Evolutionary conservation across 2,329 filamentous ascomycete species (phyloP), one percentile per base, ranked within the genome.

Genomic region (Berkeleyomyces rouxiae): DNA sequence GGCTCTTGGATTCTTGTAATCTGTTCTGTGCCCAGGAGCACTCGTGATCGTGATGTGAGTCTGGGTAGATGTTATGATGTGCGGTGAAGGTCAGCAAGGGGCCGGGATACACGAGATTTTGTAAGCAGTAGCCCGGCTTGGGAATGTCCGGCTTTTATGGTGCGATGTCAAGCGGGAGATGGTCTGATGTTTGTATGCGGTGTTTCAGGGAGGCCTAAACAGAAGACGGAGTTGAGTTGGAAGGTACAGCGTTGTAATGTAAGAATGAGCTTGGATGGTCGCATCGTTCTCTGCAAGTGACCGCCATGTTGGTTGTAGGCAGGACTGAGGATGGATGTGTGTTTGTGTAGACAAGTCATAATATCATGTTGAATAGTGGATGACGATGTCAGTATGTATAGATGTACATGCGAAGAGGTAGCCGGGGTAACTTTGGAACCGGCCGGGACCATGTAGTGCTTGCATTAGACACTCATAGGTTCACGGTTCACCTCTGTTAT

Each of bases 1-100:
- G 37, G 61, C 49, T 6, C 43, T 62, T 47, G n/a, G 13, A 31
- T 62, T 62, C 37, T 40, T 62, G 43, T 62, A 61, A 44, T 16
- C n/a, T 33, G 16, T 58, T n/a, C 43, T 46, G 11, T 23, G 23
- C 23, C 23, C 23, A 23, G 23, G 23, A 23, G 23, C 23, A 23
- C 23, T 23, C 23, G 23, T 23, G 23, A 23, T 23, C 1, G 23
- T 23, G 2, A 23, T 2, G 51, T 16, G 33, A 13, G 10, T 55
- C 51, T 31, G 16, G n/a, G 10, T 37, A 4, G 33, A n/a, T 13
- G 33, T 37, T n/a, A n/a, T 55, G 51, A 31, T 13, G 36, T 55
- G 33, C 11, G 11, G 51, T n/a, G 33, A 39, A 55, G n/a, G 47
- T 51, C 16, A 31, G 31, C 13, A 31, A 11, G 51, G n/a, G 51